Conservation (phyloP, 2,329 filamentous ascomycete species). For the Alternaria sp. region DNA sequence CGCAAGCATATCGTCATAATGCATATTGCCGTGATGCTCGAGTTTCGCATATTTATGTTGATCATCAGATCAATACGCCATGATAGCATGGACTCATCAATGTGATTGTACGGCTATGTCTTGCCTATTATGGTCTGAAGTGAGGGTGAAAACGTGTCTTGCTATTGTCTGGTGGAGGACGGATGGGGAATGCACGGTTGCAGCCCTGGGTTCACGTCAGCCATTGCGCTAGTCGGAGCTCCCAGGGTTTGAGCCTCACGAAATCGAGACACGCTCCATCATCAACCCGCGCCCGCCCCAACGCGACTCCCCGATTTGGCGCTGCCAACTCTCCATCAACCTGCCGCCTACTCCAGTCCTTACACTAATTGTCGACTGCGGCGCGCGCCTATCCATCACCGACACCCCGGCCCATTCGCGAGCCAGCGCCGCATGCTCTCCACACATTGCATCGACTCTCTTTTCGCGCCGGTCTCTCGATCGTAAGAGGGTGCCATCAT, state of each 20-base stretch:
- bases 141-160: neutral
- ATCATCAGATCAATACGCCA: fast-evolving
- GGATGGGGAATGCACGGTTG: constrained; percentile 7
- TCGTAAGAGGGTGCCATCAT: constrained; percentile 47
- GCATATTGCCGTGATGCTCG: neutral
- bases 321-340: neutral
- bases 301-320: constrained; percentile 13
- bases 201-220: constrained; percentile 6
- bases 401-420: constrained; percentile 11
- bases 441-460: constrained; percentile 26
- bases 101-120: neutral
- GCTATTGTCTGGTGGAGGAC: neutral
- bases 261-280: constrained; percentile 18
- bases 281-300: constrained; percentile 12
- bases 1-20: neutral
- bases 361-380: neutral
- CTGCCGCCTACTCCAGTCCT: neutral
- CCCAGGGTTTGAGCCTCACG: constrained; percentile 13
- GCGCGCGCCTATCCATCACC: neutral
- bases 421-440: constrained; percentile 37
- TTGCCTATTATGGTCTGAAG: neutral
- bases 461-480: constrained; percentile 35
- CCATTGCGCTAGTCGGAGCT: constrained; percentile 4
- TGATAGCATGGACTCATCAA: neutral
- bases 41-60: neutral